phyloP scores from a whole-genome alignment of 176 grass and related monocot species.

The Aegilops speltoides region DNA sequence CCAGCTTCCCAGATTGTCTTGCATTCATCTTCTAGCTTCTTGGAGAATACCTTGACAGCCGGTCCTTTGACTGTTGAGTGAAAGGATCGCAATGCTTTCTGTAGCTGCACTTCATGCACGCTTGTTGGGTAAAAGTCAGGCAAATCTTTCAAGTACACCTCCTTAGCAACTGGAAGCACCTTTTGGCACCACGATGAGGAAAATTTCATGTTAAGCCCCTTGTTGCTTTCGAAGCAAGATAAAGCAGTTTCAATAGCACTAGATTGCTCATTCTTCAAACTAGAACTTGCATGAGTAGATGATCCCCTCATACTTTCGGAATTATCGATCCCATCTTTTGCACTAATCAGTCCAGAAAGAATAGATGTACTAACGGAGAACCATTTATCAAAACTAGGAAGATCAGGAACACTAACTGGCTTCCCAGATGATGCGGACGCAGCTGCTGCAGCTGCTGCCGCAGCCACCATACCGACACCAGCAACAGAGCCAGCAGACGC shows the following conservation, averaged over 20 bases:
- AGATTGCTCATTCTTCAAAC: slow-evolving; percentile 41
- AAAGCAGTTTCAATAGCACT: slow-evolving; percentile 49
- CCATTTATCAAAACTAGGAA: slow-evolving; percentile 80
- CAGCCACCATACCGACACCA: slow-evolving; percentile 84
- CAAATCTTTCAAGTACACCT: slow-evolving; percentile 77
- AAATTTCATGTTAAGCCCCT: slow-evolving; percentile 75
- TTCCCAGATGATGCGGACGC: slow-evolving; percentile 75
- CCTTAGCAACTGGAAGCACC: slow-evolving; percentile 75
- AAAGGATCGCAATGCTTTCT: slow-evolving; percentile 73
- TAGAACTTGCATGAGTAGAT: slow-evolving; percentile 18
- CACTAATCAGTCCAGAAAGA: slow-evolving; percentile 54
- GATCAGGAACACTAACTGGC: slow-evolving; percentile 58
- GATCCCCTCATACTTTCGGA: slow-evolving; percentile 27
- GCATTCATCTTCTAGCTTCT: slow-evolving; percentile 89
- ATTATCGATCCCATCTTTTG: slow-evolving; percentile 22
- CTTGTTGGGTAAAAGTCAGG: slow-evolving; percentile 76
- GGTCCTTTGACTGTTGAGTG: slow-evolving; percentile 83
- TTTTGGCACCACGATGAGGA: slow-evolving; percentile 94
- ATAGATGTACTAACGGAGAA: slow-evolving; percentile 65
- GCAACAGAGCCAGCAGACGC: slow-evolving; percentile 55
- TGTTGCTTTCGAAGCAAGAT: slow-evolving; percentile 74
- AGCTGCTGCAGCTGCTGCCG: slow-evolving; percentile 79
- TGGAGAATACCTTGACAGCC: slow-evolving; percentile 58
- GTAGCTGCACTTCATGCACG: slow-evolving; percentile 70
- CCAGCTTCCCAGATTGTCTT: slow-evolving; percentile 83